Base-by-base conservation (phyloP, 2,329 filamentous ascomycete genomes). In the Clarireedia homoeocarpa region DNA sequence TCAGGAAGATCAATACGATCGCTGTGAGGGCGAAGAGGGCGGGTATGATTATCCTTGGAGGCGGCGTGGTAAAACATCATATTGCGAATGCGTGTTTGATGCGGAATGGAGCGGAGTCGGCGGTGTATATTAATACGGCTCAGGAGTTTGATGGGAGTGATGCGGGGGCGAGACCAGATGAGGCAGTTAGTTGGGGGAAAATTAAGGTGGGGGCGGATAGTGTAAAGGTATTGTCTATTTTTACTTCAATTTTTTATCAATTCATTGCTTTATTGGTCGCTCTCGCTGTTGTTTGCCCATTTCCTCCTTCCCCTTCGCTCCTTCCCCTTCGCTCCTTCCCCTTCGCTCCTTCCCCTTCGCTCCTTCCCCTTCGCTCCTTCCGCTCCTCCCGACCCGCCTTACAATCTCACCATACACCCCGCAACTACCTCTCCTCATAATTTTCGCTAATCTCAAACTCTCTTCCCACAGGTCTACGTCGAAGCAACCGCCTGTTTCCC, bases 91-190 rank as follows among this genome's bases (percentile, higher is more conserved):
- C 94, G 2, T 96, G 91, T 66, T 72, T 99, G 66, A 97, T 99
- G 94, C 84, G 94, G 50, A 99, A 99, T 67, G 94, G 94, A 2
- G 94, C 94, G 15, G 94, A 99, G 71, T 92, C 89, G 60, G 94
- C 94, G 2, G 94, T 99, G 1, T 99, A 96, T 70, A 90, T 99
- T 72, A 99, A 99, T 72, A 99, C 94, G 1, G 94, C 84, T 0
- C 91, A 96, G 71, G 94, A 99, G 70, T 99, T 96, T 69, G 94
- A 99, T 70, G 94, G 94, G 2, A 96, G 91, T 66, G 94, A 99
- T 74, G 92, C 94, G 0, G 94, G 94, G 1, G 94, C 94, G 3
- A 79, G 94, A 55, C 94, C 94, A 4, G 94, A 99, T 67, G 94
- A 99, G 74, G 94, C 94, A 5, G 89, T 99, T 15, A 96, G 91